These are phyloP conservation scores for Loxodes magnus DNA, from an alignment of 73 alveolate species.

Conservation along the genomic window DNA sequence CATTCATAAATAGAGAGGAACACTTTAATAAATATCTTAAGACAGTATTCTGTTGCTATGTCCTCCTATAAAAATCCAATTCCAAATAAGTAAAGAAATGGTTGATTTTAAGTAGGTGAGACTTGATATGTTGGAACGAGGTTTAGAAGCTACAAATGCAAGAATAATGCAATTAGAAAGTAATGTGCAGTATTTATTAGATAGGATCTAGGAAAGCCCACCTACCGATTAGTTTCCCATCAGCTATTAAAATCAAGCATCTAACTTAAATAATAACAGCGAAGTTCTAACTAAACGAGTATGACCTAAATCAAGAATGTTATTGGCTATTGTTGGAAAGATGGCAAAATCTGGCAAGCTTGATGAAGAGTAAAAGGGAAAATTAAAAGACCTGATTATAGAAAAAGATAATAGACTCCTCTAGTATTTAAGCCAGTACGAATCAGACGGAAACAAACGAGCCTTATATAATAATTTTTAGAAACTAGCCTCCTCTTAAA, in stretches of 20 bases:
- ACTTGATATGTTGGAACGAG: conserved; percentile 5
- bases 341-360: conserved; percentile 44
- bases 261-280: conserved; percentile 2
- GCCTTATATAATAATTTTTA: conserved; percentile 24
- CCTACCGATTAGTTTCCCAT: too few relatives aligned
- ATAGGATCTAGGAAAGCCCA: neutral
- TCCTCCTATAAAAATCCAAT: conserved; percentile 7
- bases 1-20: too few relatives aligned
- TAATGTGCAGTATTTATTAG: neutral
- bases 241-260: neutral
- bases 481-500: conserved; percentile 7
- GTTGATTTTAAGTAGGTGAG: conserved; percentile 7
- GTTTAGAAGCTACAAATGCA: conserved; percentile 1
- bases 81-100: neutral
- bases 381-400: conserved; percentile 36
- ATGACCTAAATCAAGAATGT: conserved; percentile 63
- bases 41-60: neutral
- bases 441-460: conserved; percentile 39
- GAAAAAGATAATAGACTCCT: conserved; percentile 39
- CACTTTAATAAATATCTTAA: too few relatives aligned
- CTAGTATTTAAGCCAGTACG: conserved; percentile 26
- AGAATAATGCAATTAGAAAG: neutral
- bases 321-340: conserved; percentile 41
- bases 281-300: conserved; percentile 40
- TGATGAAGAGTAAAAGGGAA: conserved; percentile 32